A percentile compares a stretch with the other conserved stretches of the same genome.
These are phyloP conservation scores for Dioszegia aurantiaca DNA, from an alignment of 768 basidiomycete genomes.

Conservation along the genomic window DNA sequence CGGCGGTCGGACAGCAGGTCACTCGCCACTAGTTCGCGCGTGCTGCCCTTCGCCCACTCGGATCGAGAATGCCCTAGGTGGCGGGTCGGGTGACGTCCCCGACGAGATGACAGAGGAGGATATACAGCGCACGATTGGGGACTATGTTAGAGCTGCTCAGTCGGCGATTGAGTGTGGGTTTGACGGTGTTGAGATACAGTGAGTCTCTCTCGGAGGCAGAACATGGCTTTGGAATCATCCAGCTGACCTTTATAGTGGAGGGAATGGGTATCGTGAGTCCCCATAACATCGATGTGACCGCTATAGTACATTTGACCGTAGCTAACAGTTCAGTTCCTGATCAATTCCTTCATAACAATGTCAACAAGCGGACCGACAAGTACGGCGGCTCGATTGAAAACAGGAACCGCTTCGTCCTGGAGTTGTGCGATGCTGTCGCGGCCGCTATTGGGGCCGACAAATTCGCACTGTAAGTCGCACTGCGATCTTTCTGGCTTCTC, in stretches of 20 bases:
- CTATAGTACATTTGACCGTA: too few relatives aligned
- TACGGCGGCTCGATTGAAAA: constrained; percentile 53
- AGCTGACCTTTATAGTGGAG: constrained; percentile 10
- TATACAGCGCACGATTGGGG: constrained; percentile 25
- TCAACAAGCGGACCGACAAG: constrained; percentile 53
- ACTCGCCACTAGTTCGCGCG: constrained; percentile 7
- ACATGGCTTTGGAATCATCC: constrained; percentile 6
- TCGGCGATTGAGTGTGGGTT: constrained; percentile 61
- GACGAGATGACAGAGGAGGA: constrained; percentile 39
- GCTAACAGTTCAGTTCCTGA: constrained; percentile 9
- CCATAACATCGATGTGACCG: too few relatives aligned
- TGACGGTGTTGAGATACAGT: constrained; percentile 58
- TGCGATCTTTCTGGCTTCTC: background rate
- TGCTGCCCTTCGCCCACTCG: constrained; percentile 10
- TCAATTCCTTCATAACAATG: constrained; percentile 50
- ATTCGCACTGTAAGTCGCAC: constrained; percentile 20
- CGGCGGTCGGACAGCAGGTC: constrained; percentile 17
- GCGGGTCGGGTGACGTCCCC: constrained; percentile 13
- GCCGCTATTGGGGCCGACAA: constrained; percentile 27
- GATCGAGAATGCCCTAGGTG: constrained; percentile 22
- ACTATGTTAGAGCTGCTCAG: constrained; percentile 56
- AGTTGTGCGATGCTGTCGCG: constrained; percentile 47
- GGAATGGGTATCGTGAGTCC: constrained; percentile 17
- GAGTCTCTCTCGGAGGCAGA: background rate
- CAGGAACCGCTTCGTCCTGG: constrained; percentile 50